Conservation (phyloP, 139 green algal species). For the Picochlorum sp. region DNA sequence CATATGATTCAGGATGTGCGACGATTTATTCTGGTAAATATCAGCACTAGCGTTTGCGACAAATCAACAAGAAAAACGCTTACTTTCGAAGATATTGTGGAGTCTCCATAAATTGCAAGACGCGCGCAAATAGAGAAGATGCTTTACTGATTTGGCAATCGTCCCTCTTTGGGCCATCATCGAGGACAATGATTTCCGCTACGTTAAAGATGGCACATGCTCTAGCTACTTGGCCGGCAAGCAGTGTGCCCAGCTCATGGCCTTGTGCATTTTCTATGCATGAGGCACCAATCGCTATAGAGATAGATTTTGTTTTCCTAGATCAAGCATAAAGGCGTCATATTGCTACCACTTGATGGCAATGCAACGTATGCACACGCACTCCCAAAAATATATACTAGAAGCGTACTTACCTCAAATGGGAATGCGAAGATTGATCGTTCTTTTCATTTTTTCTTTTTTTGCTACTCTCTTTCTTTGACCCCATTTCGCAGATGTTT, state of each 20-base stretch:
- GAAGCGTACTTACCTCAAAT: no score
- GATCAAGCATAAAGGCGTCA: neutral
- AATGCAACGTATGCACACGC: neutral
- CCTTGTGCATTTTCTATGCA: conserved; percentile 64
- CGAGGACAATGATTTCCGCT: conserved; percentile 67
- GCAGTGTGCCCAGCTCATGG: conserved; percentile 49
- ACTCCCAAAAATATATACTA: no score
- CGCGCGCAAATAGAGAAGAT: conserved; percentile 56
- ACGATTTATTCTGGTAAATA: neutral
- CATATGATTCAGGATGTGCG: conserved; percentile 5
- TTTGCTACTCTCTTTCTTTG: no score
- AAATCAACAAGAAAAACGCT: no score
- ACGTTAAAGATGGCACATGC: conserved; percentile 67
- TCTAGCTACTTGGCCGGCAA: conserved; percentile 60
- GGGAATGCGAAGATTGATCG: no score
- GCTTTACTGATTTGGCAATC: conserved; percentile 16
- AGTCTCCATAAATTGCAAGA: conserved; percentile 80
- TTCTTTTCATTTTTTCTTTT: no score
- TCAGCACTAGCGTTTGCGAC: neutral
- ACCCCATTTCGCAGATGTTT: no score
- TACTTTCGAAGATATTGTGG: conserved; percentile 74
- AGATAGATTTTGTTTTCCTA: conserved; percentile 33
- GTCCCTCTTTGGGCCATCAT: conserved; percentile 24
- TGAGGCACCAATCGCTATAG: conserved; percentile 58
- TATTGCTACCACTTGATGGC: neutral